Evolutionary conservation across 805 yeast species (phyloP), one percentile per base, ranked within the genome.

Genomic region (Schwanniomyces occidentalis): DNA sequence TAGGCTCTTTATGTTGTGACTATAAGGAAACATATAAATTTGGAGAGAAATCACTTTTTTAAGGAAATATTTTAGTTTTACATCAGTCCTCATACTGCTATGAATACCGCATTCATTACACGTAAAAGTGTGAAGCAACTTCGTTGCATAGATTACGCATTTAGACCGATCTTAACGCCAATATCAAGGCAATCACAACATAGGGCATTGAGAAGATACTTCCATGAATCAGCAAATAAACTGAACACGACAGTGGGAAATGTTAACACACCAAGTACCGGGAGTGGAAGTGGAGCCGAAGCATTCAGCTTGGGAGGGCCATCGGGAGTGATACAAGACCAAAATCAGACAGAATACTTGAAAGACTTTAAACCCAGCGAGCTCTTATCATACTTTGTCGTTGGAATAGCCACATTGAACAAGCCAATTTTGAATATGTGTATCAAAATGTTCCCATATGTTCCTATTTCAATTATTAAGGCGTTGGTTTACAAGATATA

Each of bases 401-500:
- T 85, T 44, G 93, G 93, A 5, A 40, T 78, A 26, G 82, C 82
- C 26, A 84, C 91, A 1, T 45, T 81, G 21, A 79, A 79, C 56
- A 81, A 79, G 49, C 72, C 81, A 22, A 70, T 80, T 21, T 67
- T 85, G 44, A 68, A 82, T 40, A 37, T 75, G 6, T 82, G 80
- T 31, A 80, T 83, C 49, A 79, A 74, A 46, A 27, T 75, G 5
- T 85, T 85, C 63, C 95, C 95, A 3, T 78, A 73, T 44, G 75
- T 82, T 6, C 98, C 98, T 14, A 67, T 83, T 46, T 70, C 76
- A 42, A 34, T 88, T 26, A 73, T 90, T 43, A 85, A 80, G 61
- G 61, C 76, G 25, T 69, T 88, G 43, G 86, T 90, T 12, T 89
- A 85, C 57, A 83, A 83, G 40, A 73, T 86, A 41, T 90, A 91